phyloP scores from a whole-genome alignment of 352 stramenopile species.

The Pythium graminicola region DNA sequence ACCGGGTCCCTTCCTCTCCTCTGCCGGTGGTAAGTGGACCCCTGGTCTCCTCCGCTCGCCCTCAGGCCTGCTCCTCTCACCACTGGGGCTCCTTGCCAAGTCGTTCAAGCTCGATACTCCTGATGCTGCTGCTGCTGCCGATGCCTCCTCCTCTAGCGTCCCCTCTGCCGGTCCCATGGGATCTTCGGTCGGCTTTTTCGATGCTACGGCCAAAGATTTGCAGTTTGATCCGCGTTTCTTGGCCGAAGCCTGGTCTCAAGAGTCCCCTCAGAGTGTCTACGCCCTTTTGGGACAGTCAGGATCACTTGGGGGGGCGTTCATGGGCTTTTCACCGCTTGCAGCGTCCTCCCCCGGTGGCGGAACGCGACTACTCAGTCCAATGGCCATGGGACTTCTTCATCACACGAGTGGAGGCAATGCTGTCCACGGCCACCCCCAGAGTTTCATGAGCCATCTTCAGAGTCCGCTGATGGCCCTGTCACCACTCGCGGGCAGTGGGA shows the following conservation, averaged over 20 bases:
- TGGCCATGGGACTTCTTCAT: conserved; percentile 30
- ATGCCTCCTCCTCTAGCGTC: not conserved
- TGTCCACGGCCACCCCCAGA: conserved; percentile 33
- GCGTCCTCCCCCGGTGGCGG: conserved; percentile 6
- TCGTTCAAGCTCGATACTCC: conserved; percentile 10
- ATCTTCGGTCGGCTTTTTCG: conserved; percentile 2
- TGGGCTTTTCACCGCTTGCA: conserved; percentile 23
- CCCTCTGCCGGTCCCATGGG: not conserved
- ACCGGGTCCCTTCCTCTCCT: conserved; percentile 5
- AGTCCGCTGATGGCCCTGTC: conserved; percentile 18
- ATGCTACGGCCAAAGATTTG: conserved; percentile 26
- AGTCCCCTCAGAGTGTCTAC: conserved; percentile 53
- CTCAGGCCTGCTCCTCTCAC: conserved; percentile 18
- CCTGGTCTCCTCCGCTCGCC: conserved; percentile 16
- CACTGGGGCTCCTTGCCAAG: conserved; percentile 8
- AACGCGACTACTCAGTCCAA: conserved; percentile 29
- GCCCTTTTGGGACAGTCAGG: conserved; percentile 31
- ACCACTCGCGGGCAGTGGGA: conserved; percentile 3
- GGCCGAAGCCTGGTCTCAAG: conserved; percentile 31
- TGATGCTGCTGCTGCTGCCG: not conserved
- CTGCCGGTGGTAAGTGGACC: conserved; percentile 14
- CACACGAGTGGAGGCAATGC: conserved; percentile 16
- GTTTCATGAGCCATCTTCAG: conserved; percentile 17
- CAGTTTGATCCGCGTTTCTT: conserved; percentile 44
- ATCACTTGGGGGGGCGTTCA: conserved; percentile 17